phyloP scores from a whole-genome alignment of 805 yeast species.

The Tetrapisispora namnaoensis region DNA sequence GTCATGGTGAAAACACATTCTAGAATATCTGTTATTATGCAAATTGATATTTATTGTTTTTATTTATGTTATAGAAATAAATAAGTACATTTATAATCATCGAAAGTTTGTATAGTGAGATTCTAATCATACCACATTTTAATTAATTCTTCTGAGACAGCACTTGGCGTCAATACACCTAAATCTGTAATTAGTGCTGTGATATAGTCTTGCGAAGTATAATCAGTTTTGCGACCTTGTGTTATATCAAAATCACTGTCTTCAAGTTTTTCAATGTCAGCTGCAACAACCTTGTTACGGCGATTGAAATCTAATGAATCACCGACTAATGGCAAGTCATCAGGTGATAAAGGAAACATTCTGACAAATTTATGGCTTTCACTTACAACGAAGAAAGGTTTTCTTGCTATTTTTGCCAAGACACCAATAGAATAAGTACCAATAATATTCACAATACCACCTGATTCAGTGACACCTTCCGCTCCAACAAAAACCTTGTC shows the following conservation, averaged over 20 bases:
- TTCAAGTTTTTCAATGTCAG: neutral
- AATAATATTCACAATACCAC: conserved; percentile 91
- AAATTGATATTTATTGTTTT: neutral
- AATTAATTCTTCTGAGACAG: conserved; percentile 95
- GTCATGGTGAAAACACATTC: neutral
- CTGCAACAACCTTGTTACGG: neutral
- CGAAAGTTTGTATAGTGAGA: neutral
- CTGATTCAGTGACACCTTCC: conserved; percentile 98
- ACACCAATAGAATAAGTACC: conserved; percentile 95
- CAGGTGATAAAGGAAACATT: conserved; percentile 87
- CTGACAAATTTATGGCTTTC: conserved; percentile 95
- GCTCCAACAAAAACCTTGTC: conserved; percentile 96
- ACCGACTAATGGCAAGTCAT: conserved; percentile 65
- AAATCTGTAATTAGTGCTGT: conserved; percentile 94
- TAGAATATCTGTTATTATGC: neutral
- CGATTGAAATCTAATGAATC: conserved; percentile 38
- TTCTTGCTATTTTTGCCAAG: conserved; percentile 78
- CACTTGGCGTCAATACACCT: conserved; percentile 94
- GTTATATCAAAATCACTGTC: conserved; percentile 2
- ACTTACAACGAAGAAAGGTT: conserved; percentile 88
- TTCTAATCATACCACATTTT: conserved; percentile 90
- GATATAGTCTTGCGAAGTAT: conserved; percentile 90
- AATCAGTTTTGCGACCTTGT: conserved; percentile 60
- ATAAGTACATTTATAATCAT: neutral
- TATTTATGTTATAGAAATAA: neutral